Conservation (phyloP, 2,329 filamentous ascomycete species). For the Colletotrichum sp. region DNA sequence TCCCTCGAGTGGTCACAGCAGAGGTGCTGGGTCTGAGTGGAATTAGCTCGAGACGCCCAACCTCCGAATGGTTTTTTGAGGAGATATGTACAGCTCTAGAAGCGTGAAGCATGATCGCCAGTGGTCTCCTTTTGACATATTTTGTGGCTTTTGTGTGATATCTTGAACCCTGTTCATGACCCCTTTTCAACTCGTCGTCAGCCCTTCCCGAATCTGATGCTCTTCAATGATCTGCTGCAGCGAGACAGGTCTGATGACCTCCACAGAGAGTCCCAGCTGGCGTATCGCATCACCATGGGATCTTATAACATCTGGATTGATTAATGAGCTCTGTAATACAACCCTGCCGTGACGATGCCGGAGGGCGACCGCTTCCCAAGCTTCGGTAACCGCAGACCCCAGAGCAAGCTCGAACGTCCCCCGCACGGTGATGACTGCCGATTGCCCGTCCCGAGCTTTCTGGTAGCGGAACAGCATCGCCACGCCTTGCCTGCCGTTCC, state of each 20-base stretch:
- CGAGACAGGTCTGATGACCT: conserved; percentile 13
- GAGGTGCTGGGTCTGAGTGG: no score
- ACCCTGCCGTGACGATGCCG: conserved; percentile 23
- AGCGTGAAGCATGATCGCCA: no score
- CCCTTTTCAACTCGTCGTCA: not conserved
- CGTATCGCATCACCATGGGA: conserved; percentile 29
- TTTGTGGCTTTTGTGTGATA: no score
- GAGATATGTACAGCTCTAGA: no score
- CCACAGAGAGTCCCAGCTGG: conserved; percentile 24
- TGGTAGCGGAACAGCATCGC: conserved; percentile 30
- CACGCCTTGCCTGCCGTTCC: conserved; percentile 31
- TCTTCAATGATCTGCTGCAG: not conserved
- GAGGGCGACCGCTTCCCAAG: conserved; percentile 28
- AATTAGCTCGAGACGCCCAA: no score
- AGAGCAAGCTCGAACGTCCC: conserved; percentile 27
- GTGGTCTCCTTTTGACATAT: no score
- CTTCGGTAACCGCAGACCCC: conserved; percentile 15
- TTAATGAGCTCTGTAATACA: conserved; percentile 17
- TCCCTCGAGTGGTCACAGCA: no score
- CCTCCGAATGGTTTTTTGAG: no score
- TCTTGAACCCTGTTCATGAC: not conserved
- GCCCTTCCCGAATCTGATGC: not conserved
- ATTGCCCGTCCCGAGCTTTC: conserved; percentile 18
- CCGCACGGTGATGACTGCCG: conserved; percentile 26
- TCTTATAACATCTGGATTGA: conserved; percentile 18